Conservation (phyloP, 2,329 filamentous ascomycete species). For the Curvularia spicifera region DNA sequence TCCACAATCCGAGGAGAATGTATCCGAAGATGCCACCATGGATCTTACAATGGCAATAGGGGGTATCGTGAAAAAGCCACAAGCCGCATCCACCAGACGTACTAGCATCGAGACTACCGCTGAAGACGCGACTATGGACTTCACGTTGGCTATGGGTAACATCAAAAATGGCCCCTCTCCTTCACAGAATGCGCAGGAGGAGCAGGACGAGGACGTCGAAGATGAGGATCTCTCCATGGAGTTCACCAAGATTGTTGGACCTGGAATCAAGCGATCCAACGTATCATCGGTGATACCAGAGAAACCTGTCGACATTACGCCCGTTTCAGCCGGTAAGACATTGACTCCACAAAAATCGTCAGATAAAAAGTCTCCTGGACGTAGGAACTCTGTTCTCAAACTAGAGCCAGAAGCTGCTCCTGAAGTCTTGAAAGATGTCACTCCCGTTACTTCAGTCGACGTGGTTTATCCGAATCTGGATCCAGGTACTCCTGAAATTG, state of each 20-base stretch:
- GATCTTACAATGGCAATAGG: slow-evolving; percentile 50
- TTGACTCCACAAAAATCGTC: slow-evolving; percentile 37
- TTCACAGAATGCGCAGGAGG: slow-evolving; percentile 6
- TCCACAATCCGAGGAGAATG: slow-evolving; percentile 44
- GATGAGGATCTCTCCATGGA: slow-evolving; percentile 60
- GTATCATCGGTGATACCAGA: slow-evolving; percentile 28
- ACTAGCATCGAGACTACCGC: slow-evolving; percentile 36
- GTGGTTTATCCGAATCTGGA: slow-evolving; percentile 35
- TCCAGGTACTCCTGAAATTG: slow-evolving; percentile 39
- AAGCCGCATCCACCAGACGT: slow-evolving; percentile 23
- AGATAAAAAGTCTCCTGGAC: slow-evolving; percentile 33
- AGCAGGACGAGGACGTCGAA: slow-evolving; percentile 21
- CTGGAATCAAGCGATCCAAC: slow-evolving; percentile 47
- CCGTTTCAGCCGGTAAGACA: slow-evolving; percentile 21
- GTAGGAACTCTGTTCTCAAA: slow-evolving; percentile 16
- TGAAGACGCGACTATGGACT: slow-evolving; percentile 50
- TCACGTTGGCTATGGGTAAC: slow-evolving; percentile 48
- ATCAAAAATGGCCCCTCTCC: slow-evolving; percentile 35
- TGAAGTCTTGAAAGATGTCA: slow-evolving; percentile 23
- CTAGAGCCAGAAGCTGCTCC: slow-evolving; percentile 18
- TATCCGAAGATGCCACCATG: slow-evolving; percentile 52
- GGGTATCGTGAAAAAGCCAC: slow-evolving; percentile 37
- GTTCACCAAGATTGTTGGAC: slow-evolving; percentile 56
- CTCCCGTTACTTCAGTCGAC: slow-evolving; percentile 35
- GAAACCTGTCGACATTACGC: slow-evolving; percentile 20